phyloP scores from a whole-genome alignment of 108 stramenopile species.

The Cylindrotheca closterium region DNA sequence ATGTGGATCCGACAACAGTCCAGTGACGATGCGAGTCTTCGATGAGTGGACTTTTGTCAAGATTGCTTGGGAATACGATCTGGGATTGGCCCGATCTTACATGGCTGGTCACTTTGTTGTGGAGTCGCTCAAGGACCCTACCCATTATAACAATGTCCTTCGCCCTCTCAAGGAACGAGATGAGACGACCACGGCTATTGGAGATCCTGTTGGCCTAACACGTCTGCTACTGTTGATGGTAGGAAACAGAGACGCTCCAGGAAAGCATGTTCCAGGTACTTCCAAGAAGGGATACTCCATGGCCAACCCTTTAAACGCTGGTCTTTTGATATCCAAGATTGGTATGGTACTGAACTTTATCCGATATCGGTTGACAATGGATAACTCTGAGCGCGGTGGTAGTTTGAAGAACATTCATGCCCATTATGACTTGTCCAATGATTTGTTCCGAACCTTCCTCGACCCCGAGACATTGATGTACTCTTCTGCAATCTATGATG shows the following conservation, averaged over 20 bases:
- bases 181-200: conserved; percentile 63
- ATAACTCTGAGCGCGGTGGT: conserved; percentile 89
- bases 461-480: conserved; percentile 91
- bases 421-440: conserved; percentile 96
- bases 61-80: conserved; percentile 86
- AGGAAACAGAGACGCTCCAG: conserved; percentile 72
- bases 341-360: conserved; percentile 85
- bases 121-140: conserved; percentile 48
- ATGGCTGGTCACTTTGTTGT: conserved; percentile 89
- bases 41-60: conserved; percentile 94
- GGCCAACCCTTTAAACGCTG: conserved; percentile 71
- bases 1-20: conserved; percentile 53
- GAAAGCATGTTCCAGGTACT: conserved; percentile 34
- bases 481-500: conserved; percentile 90
- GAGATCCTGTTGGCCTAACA: conserved; percentile 81
- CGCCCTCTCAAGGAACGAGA: conserved; percentile 38
- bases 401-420: conserved; percentile 90
- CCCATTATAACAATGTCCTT: conserved; percentile 57
- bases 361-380: conserved; percentile 88
- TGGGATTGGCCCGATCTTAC: conserved; percentile 90
- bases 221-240: conserved; percentile 83
- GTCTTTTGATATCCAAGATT: conserved; percentile 78
- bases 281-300: conserved; percentile 51
- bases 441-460: conserved; percentile 87
- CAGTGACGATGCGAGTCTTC: conserved; percentile 81